Percentiles rank a stretch among this genome's conserved stretches.
Conservation (phyloP, 345 rosid genomes). For the Eucalyptus pumila region DNA sequence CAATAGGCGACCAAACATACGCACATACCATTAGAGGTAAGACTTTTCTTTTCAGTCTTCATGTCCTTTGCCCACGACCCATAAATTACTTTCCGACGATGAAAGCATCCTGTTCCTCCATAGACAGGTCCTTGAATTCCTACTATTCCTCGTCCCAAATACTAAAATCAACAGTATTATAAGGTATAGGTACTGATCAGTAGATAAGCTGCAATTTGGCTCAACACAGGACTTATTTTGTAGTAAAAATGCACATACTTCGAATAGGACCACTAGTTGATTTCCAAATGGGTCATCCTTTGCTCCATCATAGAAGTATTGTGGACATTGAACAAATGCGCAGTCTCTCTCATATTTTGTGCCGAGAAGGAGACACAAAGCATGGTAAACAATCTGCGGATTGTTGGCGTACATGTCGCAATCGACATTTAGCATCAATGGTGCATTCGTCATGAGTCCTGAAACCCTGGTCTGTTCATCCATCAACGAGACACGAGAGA, state of each 20-base stretch:
- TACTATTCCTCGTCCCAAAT: slow-evolving; percentile 11
- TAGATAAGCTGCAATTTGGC: neutral
- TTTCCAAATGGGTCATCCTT: slow-evolving; percentile 23
- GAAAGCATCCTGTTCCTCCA: slow-evolving; percentile 53
- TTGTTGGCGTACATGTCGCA: slow-evolving; percentile 63
- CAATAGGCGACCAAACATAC: neutral
- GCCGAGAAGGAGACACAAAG: slow-evolving; percentile 34
- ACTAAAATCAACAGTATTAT: slow-evolving; percentile 5
- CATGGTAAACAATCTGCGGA: slow-evolving; percentile 29
- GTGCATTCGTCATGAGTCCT: slow-evolving; percentile 68
- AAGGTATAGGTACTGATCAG: neutral
- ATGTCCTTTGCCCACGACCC: slow-evolving; percentile 21
- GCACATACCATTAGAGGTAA: neutral
- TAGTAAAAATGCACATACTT: neutral
- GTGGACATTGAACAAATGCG: slow-evolving; percentile 51
- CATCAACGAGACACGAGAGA: neutral
- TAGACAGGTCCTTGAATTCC: slow-evolving; percentile 55
- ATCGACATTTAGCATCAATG: slow-evolving; percentile 64
- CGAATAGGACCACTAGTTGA: slow-evolving; percentile 1
- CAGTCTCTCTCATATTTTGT: neutral
- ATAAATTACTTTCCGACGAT: slow-evolving; percentile 49
- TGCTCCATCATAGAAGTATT: slow-evolving; percentile 19
- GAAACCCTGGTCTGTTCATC: slow-evolving; percentile 24
- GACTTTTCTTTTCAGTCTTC: neutral
- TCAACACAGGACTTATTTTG: too few species aligned